A percentile compares a stretch with the other conserved stretches of the same genome.
Conservation (phyloP, 208 protist species). For the Balamuthia mandrillaris region DNA sequence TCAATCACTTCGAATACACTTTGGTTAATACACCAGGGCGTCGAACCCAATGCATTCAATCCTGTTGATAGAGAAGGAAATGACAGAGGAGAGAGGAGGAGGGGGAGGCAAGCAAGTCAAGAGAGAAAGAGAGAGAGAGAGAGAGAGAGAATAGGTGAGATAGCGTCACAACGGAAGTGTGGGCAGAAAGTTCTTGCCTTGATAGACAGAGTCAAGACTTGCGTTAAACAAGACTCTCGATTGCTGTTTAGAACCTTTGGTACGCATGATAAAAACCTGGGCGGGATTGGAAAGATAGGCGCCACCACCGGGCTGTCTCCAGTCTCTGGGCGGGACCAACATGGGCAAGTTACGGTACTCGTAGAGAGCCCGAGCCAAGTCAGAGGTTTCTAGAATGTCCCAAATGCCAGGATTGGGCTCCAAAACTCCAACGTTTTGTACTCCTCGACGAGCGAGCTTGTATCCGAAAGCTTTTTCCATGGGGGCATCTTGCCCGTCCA, state of each 20-base stretch:
- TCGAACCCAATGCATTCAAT: conserved; percentile 58
- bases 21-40: conserved; percentile 65
- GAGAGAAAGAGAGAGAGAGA: background rate
- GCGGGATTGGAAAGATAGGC: conserved; percentile 4
- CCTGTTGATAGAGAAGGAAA: background rate
- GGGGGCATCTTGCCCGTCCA: background rate
- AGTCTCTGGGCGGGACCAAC: conserved; percentile 32
- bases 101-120: background rate
- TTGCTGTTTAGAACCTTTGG: conserved; percentile 12
- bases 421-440: background rate
- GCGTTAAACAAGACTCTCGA: background rate
- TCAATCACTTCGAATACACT: conserved; percentile 45
- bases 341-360: conserved; percentile 33
- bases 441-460: background rate
- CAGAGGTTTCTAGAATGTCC: background rate
- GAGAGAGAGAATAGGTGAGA: background rate
- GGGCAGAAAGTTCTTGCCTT: too few relatives aligned
- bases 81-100: background rate
- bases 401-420: background rate
- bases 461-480: conserved; percentile 4
- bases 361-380: background rate
- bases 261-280: background rate
- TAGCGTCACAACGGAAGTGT: background rate
- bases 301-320: background rate
- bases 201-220: background rate